These are phyloP conservation scores for Taphrina betulina DNA, from an alignment of 1,139 yeast genomes.

Conservation along the genomic window DNA sequence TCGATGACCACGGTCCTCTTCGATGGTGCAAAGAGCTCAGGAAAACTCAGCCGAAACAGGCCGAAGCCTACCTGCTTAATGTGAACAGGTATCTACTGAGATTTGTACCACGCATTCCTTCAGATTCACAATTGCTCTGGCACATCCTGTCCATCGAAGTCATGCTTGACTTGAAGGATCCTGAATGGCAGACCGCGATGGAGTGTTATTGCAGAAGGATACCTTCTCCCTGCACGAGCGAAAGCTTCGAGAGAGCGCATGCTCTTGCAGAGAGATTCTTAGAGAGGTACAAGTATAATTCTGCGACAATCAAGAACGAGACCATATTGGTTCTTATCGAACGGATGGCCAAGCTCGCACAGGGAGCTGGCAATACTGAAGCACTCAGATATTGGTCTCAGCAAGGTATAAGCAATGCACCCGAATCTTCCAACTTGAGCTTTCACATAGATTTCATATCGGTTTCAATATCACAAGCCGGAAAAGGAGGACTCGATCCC, in stretches of 20 bases:
- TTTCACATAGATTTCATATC: neutral
- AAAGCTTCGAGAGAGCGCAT: no score
- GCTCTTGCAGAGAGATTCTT: no score
- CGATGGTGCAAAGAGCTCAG: neutral
- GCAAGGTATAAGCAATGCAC: neutral
- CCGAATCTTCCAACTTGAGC: neutral
- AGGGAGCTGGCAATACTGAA: neutral
- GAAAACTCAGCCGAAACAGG: neutral
- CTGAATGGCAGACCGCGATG: neutral
- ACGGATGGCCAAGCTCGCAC: neutral
- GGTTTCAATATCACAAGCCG: neutral
- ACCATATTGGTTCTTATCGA: neutral
- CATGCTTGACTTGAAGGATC: neutral
- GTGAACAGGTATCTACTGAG: conserved; percentile 4
- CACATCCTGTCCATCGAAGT: neutral
- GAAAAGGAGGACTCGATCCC: neutral
- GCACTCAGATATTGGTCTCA: neutral
- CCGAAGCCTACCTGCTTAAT: neutral
- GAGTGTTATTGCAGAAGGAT: neutral
- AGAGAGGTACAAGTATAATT: no score
- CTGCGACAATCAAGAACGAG: no score
- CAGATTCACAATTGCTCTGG: neutral
- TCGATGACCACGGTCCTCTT: neutral
- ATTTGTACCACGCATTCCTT: neutral
- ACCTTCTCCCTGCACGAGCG: no score